phyloP scores from a whole-genome alignment of 306 rosid species.

The Cicer yamashitae region DNA sequence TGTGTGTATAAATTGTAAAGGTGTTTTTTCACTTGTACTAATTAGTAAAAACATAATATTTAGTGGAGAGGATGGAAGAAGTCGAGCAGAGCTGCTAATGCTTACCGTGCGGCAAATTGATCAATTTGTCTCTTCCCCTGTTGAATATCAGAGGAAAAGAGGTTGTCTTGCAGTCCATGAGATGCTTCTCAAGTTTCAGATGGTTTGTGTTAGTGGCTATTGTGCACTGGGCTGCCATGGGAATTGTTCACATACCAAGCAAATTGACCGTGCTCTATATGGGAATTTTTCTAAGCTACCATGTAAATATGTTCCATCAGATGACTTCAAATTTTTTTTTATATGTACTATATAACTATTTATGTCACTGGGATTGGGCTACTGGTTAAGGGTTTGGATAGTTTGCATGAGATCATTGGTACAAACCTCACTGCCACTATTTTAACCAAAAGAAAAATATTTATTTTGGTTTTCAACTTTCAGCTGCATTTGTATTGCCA shows the following conservation, averaged over 20 bases:
- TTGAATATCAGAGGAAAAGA: conserved; percentile 89
- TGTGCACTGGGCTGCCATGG: conserved; percentile 91
- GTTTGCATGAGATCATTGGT: conserved; percentile 6
- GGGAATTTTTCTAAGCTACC: conserved; percentile 85
- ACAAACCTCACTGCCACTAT: conserved; percentile 1
- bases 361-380: conserved; percentile 15
- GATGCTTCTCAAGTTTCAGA: conserved; percentile 94
- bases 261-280: conserved; percentile 71
- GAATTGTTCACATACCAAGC: conserved; percentile 81
- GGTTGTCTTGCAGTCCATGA: conserved; percentile 93
- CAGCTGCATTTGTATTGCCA: conserved; percentile 93
- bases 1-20: conserved; percentile 16
- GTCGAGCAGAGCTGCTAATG: conserved; percentile 90
- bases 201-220: conserved; percentile 81
- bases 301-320: conserved; percentile 62
- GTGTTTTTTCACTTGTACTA: conserved; percentile 40
- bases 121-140: conserved; percentile 80
- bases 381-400: background rate
- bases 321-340: conserved; percentile 29
- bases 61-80: conserved; percentile 99
- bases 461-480: conserved; percentile 39
- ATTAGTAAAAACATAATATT: conserved; percentile 46
- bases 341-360: conserved; percentile 17
- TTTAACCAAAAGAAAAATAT: conserved; percentile 11
- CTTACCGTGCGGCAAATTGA: conserved; percentile 94